Evolutionary conservation across 2,329 filamentous ascomycete species (phyloP).

Genomic region (Phaeoacremonium minimum): DNA sequence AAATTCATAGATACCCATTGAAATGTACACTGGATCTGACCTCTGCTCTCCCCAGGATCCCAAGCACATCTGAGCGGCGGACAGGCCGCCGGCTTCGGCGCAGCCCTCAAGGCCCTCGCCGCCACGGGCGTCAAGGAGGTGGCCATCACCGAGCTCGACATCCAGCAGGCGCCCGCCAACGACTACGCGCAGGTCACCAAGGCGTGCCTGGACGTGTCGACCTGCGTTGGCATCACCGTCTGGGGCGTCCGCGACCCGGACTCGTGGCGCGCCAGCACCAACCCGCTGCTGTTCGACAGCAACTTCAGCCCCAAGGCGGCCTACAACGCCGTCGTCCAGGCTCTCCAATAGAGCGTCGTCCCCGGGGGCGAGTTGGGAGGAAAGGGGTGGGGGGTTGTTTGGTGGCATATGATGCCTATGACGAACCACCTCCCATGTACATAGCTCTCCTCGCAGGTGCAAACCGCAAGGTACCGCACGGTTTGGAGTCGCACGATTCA

Average conservation of each 20-base stretch:
- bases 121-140: conserved; percentile 47
- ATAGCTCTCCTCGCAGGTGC: too few species aligned
- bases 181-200: conserved; percentile 53
- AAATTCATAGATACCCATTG: too few species aligned
- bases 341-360: not conserved
- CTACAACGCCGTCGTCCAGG: conserved; percentile 39
- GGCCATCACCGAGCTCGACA: conserved; percentile 66
- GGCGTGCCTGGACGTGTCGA: conserved; percentile 15
- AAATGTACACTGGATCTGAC: too few species aligned
- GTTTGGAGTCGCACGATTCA: too few species aligned
- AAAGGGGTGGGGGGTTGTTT: too few species aligned
- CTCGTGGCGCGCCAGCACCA: conserved; percentile 45
- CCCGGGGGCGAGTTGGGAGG: too few species aligned
- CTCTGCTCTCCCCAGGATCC: conserved; percentile 32
- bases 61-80: conserved; percentile 50
- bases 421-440: too few species aligned
- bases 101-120: conserved; percentile 49
- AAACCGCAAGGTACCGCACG: too few species aligned
- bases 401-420: too few species aligned
- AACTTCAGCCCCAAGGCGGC: conserved; percentile 47
- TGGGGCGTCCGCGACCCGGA: conserved; percentile 25
- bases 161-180: conserved; percentile 46
- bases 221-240: conserved; percentile 16
- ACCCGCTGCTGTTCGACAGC: conserved; percentile 49
- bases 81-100: conserved; percentile 36